A percentile compares a stretch with the other conserved stretches of the same genome.
These are phyloP conservation scores for Tolypocladium pustulatum DNA, from an alignment of 2,329 filamentous ascomycete genomes.

Conservation along the genomic window DNA sequence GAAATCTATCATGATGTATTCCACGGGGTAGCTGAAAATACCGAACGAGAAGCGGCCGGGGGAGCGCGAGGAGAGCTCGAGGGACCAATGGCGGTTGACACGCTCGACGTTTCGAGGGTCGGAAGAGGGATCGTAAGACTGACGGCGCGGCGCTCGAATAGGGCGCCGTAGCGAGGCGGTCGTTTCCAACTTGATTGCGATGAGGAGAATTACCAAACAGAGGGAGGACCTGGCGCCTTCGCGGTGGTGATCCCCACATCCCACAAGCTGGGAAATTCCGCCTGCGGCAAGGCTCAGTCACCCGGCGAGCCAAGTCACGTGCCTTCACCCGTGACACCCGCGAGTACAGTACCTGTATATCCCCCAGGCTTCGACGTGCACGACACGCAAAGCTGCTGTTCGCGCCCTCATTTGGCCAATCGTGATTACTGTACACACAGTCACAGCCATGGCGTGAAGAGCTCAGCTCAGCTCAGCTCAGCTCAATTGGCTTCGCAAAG, in stretches of 20 bases:
- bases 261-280: neutral
- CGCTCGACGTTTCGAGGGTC: neutral
- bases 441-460: neutral
- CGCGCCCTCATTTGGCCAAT: no score
- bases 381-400: neutral
- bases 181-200: neutral
- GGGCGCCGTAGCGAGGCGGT: neutral
- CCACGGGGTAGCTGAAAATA: slow-evolving; percentile 12
- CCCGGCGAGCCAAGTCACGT: slow-evolving; percentile 1
- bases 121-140: neutral
- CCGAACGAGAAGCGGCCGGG: slow-evolving; percentile 3
- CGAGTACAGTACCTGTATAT: no score
- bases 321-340: neutral
- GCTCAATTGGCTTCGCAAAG: neutral
- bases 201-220: neutral
- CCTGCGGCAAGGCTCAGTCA: neutral
- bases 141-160: neutral
- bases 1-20: slow-evolving; percentile 33
- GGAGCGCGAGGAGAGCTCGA: neutral
- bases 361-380: neutral
- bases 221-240: neutral
- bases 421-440: neutral
- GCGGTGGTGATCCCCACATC: neutral
- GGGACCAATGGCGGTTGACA: neutral
- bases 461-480: no score